Base-by-base conservation (phyloP, 495 filamentous ascomycete genomes). In the Podospora australis region DNA sequence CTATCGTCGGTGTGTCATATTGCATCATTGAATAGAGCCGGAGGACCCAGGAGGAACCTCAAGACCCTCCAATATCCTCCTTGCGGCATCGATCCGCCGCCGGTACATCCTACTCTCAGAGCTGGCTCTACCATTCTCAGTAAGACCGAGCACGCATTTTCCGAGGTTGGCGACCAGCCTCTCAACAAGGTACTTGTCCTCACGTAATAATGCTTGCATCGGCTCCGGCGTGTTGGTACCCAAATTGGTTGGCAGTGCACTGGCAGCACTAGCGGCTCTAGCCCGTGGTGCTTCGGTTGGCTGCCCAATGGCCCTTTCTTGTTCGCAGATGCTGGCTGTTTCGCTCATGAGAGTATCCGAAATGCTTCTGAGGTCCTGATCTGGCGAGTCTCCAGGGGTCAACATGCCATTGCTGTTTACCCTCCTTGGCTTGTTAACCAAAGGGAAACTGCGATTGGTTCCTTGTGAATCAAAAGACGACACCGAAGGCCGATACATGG, bases 161-260 rank as follows among this genome's bases (percentile, higher is more conserved):
- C 84, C 80, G 14, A 95, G 69, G 47, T 81, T 86, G n/a, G 78
- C 74, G 8, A 90, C 82, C 4, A 95, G 67, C 40, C 78, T 70
- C 57, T 90, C 85, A n/a, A 91, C 75, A 11, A 91, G 75, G 47
- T 83, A 78, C 53, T 82, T 81, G 54, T 90, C 86, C 38, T 86
- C 81, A 30, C 79, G 74, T 39, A 78, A 75, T 29, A 87, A 54
- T 67, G 76, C 60, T 64, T 79, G 48, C 54, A 77, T 60, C 24
- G 68, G 56, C 5, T 58, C 46, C 53, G 10, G 64, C 59, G 29
- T 39, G 21, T 17, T n/a, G 42, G 35, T n/a, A 34, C 26, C 23
- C 4, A 23, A 14, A 23, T 23, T 16, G 14, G 20, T 21, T 4
- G 7, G 11, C 11, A 43, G 23, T 1, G 14, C 13, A 17, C 40